Conservation (phyloP, 2,329 filamentous ascomycete genomes). For the Aspergillus transmontanensis region DNA sequence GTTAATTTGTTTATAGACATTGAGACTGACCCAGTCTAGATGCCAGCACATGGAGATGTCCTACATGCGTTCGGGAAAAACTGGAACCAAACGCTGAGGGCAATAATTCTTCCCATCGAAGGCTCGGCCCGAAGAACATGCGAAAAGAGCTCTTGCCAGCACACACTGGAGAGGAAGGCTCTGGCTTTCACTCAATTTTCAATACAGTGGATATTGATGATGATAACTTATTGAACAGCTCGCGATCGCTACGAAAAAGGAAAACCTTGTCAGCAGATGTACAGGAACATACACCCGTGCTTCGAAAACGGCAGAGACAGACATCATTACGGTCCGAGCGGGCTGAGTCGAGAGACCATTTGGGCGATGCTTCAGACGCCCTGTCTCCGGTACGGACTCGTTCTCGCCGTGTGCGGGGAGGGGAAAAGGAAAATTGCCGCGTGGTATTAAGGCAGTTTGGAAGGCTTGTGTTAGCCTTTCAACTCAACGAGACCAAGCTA, state of each 20-base stretch:
- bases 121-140: conserved; percentile 66
- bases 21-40: conserved; percentile 51
- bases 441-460: conserved; percentile 44
- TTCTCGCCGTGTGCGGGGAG: conserved; percentile 56
- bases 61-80: conserved; percentile 53
- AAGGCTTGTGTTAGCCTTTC: conserved; percentile 62
- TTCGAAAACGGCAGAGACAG: conserved; percentile 53
- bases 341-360: conserved; percentile 22
- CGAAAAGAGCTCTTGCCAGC: conserved; percentile 73
- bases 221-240: conserved; percentile 69
- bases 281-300: conserved; percentile 49
- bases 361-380: conserved; percentile 23
- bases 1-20: not conserved
- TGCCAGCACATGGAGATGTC: conserved; percentile 64
- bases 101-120: conserved; percentile 40
- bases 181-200: conserved; percentile 76
- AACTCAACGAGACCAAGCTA: conserved; percentile 61
- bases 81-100: conserved; percentile 35
- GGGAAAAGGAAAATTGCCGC: conserved; percentile 43
- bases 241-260: conserved; percentile 77
- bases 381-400: conserved; percentile 49
- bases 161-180: conserved; percentile 64
- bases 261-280: conserved; percentile 73
- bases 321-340: conserved; percentile 29
- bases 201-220: conserved; percentile 72